These are phyloP conservation scores for Ophiostoma perfectum DNA, from an alignment of 2,329 filamentous ascomycete genomes.

Conservation along the genomic window DNA sequence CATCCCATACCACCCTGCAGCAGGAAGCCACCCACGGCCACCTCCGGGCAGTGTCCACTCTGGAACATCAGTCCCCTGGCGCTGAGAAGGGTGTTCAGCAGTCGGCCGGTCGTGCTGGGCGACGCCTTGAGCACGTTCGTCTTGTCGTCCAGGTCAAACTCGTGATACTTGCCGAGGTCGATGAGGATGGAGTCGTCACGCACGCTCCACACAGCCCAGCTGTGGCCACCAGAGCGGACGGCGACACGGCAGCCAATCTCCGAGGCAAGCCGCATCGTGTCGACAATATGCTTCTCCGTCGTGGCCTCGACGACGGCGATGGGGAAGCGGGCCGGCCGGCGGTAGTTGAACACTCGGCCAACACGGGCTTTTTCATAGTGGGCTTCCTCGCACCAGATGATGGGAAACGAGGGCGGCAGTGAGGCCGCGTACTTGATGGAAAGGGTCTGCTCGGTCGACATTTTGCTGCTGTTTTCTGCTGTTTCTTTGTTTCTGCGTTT, in stretches of 20 bases:
- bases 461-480: background rate
- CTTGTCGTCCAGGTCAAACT: slow-evolving; percentile 37
- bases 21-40: slow-evolving; percentile 52
- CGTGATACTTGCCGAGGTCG: slow-evolving; percentile 31
- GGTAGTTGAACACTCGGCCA: slow-evolving; percentile 42
- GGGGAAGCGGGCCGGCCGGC: slow-evolving; percentile 37
- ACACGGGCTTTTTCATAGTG: slow-evolving; percentile 23
- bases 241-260: slow-evolving; percentile 35
- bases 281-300: slow-evolving; percentile 33
- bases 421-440: background rate
- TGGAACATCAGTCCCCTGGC: slow-evolving; percentile 43
- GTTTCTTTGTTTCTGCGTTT: no score
- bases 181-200: slow-evolving; percentile 41
- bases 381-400: slow-evolving; percentile 18
- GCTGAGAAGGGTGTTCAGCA: slow-evolving; percentile 39
- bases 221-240: slow-evolving; percentile 44
- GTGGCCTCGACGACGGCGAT: slow-evolving; percentile 39
- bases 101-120: slow-evolving; percentile 42
- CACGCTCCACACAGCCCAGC: slow-evolving; percentile 44
- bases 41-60: slow-evolving; percentile 52
- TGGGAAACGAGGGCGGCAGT: slow-evolving; percentile 22
- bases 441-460: background rate
- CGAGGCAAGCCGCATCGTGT: slow-evolving; percentile 37
- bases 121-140: slow-evolving; percentile 38
- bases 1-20: slow-evolving; percentile 55